A percentile compares a stretch with the other conserved stretches of the same genome.
Conservation (phyloP, 2,329 filamentous ascomycete genomes). For the Claviceps quebecensis region DNA sequence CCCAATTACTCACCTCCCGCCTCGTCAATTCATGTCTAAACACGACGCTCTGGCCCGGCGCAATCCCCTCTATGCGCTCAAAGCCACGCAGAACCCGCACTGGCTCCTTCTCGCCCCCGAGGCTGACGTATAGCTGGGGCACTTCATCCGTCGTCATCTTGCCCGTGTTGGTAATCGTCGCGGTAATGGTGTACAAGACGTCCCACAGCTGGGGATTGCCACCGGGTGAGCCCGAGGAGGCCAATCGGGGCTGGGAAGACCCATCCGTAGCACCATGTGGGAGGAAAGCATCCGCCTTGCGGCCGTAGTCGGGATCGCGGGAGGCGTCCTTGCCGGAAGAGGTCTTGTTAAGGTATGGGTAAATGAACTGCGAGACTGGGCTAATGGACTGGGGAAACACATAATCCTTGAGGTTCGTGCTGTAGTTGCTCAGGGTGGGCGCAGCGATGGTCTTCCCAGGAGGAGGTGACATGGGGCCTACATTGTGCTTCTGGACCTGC, state of each 20-base stretch:
- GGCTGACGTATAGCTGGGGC: constrained; percentile 63
- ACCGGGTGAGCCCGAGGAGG: constrained; percentile 41
- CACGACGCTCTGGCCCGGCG: constrained; percentile 49
- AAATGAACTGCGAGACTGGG: constrained; percentile 44
- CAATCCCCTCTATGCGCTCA: constrained; percentile 55
- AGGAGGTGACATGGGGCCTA: constrained; percentile 41
- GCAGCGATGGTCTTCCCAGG: constrained; percentile 48
- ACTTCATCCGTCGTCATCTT: constrained; percentile 52
- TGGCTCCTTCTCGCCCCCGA: constrained; percentile 65
- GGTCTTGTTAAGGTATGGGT: constrained; percentile 58
- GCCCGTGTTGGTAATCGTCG: constrained; percentile 60
- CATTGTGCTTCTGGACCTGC: constrained; percentile 35
- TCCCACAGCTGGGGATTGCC: constrained; percentile 56
- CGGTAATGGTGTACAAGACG: constrained; percentile 51
- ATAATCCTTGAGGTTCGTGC: constrained; percentile 50
- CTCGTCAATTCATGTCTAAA: constrained; percentile 60
- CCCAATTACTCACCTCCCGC: constrained; percentile 81
- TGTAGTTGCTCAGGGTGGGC: constrained; percentile 49
- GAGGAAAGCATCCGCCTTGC: constrained; percentile 42
- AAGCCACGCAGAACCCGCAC: constrained; percentile 61
- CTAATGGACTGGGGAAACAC: constrained; percentile 48
- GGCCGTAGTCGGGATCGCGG: constrained; percentile 44
- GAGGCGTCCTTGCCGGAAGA: constrained; percentile 41
- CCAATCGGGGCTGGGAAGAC: constrained; percentile 38
- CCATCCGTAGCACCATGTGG: constrained; percentile 43